Percentiles rank a stretch among this genome's conserved stretches.
These are phyloP conservation scores for Kwoniella pini DNA, from an alignment of 768 basidiomycete genomes.

Conservation along the genomic window DNA sequence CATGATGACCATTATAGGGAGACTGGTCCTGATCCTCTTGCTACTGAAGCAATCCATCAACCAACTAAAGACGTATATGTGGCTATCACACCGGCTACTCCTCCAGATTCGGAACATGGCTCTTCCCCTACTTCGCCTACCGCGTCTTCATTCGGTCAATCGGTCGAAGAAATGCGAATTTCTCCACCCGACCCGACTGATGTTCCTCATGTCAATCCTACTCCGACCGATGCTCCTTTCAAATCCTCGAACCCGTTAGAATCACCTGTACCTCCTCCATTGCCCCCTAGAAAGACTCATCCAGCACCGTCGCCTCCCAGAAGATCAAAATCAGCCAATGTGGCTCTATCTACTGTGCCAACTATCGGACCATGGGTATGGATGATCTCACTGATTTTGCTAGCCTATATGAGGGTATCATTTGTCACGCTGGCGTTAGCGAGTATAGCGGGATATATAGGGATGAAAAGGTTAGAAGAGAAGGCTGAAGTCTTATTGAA, in stretches of 20 bases:
- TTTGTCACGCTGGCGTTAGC: background rate
- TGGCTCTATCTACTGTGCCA: constrained; percentile 1
- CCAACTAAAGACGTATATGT: constrained; percentile 7
- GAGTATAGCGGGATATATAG: background rate
- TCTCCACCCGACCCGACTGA: background rate
- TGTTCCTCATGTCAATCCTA: background rate
- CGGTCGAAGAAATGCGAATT: background rate
- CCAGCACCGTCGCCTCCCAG: constrained; percentile 12
- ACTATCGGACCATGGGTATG: constrained; percentile 6
- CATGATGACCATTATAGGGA: background rate
- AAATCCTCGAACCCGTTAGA: background rate
- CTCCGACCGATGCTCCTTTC: background rate
- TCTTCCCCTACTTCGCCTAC: constrained; percentile 2
- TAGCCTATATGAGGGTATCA: constrained; percentile 14
- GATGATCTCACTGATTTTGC: constrained; percentile 3
- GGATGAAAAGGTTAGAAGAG: constrained; percentile 5
- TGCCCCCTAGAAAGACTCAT: background rate
- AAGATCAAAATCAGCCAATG: background rate
- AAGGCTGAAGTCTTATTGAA: constrained; percentile 3
- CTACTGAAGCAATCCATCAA: background rate
- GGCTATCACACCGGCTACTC: constrained; percentile 27
- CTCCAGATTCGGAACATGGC: constrained; percentile 7
- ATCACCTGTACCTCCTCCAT: background rate
- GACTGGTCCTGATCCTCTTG: no score
- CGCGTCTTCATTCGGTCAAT: constrained; percentile 5